Conservation (phyloP, 1,139 yeast species). For the Hyphopichia khmerensis region DNA sequence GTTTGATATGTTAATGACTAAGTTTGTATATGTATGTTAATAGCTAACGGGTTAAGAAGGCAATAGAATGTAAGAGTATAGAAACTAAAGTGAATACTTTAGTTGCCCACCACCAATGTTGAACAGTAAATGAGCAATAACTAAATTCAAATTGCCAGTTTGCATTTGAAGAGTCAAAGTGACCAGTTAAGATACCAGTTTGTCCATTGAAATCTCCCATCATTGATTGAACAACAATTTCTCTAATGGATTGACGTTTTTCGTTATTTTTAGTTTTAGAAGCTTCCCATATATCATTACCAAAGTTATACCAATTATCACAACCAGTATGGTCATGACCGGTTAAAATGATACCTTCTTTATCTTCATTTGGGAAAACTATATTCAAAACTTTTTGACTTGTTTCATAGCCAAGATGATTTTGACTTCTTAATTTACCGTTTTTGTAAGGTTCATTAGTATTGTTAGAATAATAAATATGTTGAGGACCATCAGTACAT, state of each 20-base stretch:
- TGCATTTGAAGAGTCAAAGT: conserved; percentile 32
- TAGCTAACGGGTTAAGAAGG: conserved; percentile 7
- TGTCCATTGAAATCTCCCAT: conserved; percentile 97
- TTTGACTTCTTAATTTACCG: conserved; percentile 79
- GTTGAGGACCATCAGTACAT: conserved; percentile 83
- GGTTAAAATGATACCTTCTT: conserved; percentile 77
- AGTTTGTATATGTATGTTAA: background rate
- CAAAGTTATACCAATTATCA: conserved; percentile 55
- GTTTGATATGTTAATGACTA: background rate
- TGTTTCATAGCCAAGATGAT: conserved; percentile 69
- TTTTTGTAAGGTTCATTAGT: conserved; percentile 64
- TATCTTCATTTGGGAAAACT: conserved; percentile 59
- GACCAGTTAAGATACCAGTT: conserved; percentile 80
- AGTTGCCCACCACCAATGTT: conserved; percentile 95
- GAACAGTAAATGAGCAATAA: conserved; percentile 81
- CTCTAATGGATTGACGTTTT: conserved; percentile 51
- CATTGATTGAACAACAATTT: conserved; percentile 85
- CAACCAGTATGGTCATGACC: conserved; percentile 99
- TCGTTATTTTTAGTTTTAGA: conserved; percentile 32
- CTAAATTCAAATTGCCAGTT: conserved; percentile 68
- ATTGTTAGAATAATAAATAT: conserved; percentile 56
- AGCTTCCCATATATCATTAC: conserved; percentile 57
- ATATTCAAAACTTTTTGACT: conserved; percentile 66
- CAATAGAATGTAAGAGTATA: conserved; percentile 35
- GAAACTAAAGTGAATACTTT: conserved; percentile 55